Evolutionary conservation across 148 eudicot genomes (phyloP).

Genomic region (Tetragonia tetragonoides): DNA sequence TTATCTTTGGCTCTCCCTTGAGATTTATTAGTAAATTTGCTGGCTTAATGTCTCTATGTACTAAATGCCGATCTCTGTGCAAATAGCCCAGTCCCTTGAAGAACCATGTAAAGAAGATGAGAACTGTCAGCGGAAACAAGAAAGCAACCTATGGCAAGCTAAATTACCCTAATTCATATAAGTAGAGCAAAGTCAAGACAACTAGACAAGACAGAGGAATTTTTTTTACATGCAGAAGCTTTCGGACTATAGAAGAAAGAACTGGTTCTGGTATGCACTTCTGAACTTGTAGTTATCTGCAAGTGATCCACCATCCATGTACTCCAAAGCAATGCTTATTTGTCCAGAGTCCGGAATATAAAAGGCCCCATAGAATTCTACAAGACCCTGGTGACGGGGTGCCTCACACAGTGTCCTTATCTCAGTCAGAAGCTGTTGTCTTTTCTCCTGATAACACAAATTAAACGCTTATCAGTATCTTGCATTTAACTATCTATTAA

Average conservation of each 20-base stretch:
- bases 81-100: slow-evolving; percentile 80
- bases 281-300: slow-evolving; percentile 64
- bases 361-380: slow-evolving; percentile 94
- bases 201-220: background rate
- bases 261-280: slow-evolving; percentile 77
- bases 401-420: slow-evolving; percentile 93
- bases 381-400: slow-evolving; percentile 84
- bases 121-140: background rate
- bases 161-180: background rate
- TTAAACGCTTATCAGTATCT: background rate
- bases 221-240: slow-evolving; percentile 58
- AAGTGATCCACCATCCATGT: slow-evolving; percentile 96
- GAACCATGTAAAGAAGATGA: slow-evolving; percentile 15
- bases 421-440: slow-evolving; percentile 88
- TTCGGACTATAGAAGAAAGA: slow-evolving; percentile 74
- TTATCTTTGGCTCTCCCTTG: slow-evolving; percentile 94
- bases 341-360: slow-evolving; percentile 96
- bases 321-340: slow-evolving; percentile 94
- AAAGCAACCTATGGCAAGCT: background rate
- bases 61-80: slow-evolving; percentile 82
- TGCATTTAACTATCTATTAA: background rate
- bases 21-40: slow-evolving; percentile 96
- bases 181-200: background rate
- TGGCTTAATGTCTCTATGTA: slow-evolving; percentile 97
- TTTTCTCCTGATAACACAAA: slow-evolving; percentile 53